Base-by-base conservation (phyloP, 1,284 basidiomycete species). In the Violaceomyces palustris region DNA sequence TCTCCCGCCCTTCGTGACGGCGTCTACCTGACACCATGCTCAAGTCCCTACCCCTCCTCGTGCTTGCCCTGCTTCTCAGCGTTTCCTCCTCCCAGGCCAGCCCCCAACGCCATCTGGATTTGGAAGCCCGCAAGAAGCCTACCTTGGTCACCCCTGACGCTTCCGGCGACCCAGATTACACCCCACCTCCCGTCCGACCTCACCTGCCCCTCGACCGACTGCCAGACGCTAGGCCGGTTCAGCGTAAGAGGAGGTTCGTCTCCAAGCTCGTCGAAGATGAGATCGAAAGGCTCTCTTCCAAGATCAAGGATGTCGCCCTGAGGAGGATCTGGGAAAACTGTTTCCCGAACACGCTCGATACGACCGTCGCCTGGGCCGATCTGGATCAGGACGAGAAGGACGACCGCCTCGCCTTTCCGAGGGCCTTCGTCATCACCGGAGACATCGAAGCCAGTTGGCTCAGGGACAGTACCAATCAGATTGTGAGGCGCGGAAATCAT, bases 361-460 rank as follows among this genome's bases (percentile, higher is more conserved):
- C 61, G 2, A 64, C 63, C 8, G 50, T 65, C 8, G 51, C 29
- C 17, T 65, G 57, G 61, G 51, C 46, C 0, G 61, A 64, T 47
- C 36, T 52, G 10, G 47, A 62, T 29, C 49, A 52, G 26, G 17
- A 50, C 33, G 42, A 50, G 25, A 48, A 49, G 0, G 51, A 56
- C 19, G 30, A 36, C 4, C 6, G 39, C 23, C 45, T 51, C 18
- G 52, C 55, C 11, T 61, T 63, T 33, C 61, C 61, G 2, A 15
- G 58, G 12, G 46, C 61, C 3, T 65, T 61, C 24, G 36, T 64
- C 28, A 56, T 64, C 38, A 59, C 63, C 3, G 63, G 63, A 9
- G 61, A 65, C 43, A 61, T 64, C 34, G 27, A 47, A 3, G 53
- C 61, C 6, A 49, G 46, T 2, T 65, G 60, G 61, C 19, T 65